Conservation (phyloP, 1,284 basidiomycete species). For the Boletus semigastroideus region DNA sequence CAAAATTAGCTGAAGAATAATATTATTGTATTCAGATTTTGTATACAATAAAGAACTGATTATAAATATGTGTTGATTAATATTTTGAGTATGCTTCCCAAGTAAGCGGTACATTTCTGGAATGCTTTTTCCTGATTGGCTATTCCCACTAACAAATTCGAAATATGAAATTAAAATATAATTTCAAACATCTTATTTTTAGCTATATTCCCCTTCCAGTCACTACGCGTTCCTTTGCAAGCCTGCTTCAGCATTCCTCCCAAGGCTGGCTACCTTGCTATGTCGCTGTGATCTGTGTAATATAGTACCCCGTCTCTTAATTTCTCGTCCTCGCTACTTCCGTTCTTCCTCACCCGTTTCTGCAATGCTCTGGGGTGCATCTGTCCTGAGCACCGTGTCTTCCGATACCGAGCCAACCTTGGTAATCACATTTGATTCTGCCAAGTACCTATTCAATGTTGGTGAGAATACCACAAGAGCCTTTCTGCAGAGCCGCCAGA, state of each 20-base stretch:
- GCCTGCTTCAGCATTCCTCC: not conserved
- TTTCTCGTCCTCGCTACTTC: constrained; percentile 16
- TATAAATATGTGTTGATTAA: too few relatives aligned
- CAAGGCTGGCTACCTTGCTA: constrained; percentile 31
- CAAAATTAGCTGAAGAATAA: too few relatives aligned
- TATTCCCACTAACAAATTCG: too few relatives aligned
- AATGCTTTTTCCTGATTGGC: too few relatives aligned
- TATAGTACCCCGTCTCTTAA: constrained; percentile 21
- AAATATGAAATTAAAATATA: too few relatives aligned
- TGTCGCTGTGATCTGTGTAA: constrained; percentile 32
- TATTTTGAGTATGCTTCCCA: too few relatives aligned
- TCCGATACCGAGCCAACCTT: constrained; percentile 81
- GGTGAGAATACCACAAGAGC: constrained; percentile 79
- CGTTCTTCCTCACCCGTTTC: constrained; percentile 15
- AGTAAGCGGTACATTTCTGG: too few relatives aligned
- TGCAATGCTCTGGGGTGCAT: constrained; percentile 59
- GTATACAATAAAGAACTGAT: too few relatives aligned
- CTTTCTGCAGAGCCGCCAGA: constrained; percentile 65
- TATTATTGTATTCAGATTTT: too few relatives aligned
- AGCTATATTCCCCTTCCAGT: too few relatives aligned
- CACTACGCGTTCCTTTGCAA: too few relatives aligned
- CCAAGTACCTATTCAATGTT: constrained; percentile 84
- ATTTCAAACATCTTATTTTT: too few relatives aligned
- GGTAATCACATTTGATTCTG: constrained; percentile 71
- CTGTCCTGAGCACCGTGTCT: constrained; percentile 54